Percentiles rank a stretch among this genome's conserved stretches.
Conservation (phyloP, 139 green algal genomes). For the Gonium pectorale region DNA sequence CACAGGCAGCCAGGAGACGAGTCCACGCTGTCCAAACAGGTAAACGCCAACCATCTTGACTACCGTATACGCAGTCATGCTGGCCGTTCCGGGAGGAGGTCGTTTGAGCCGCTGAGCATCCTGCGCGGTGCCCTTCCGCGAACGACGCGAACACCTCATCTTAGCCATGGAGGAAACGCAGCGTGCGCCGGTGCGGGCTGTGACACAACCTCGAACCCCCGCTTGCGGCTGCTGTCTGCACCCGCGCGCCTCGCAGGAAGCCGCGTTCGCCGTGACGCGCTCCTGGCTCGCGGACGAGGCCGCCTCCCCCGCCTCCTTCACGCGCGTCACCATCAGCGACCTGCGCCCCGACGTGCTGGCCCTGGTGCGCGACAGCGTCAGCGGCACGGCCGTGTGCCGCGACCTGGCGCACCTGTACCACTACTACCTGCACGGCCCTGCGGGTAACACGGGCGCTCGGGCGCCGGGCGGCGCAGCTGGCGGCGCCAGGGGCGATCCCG, state of each 20-base stretch:
- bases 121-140: no score
- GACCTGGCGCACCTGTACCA: constrained; percentile 89
- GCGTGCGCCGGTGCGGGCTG: no score
- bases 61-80: no score
- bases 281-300: constrained; percentile 34
- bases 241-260: constrained; percentile 38
- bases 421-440: constrained; percentile 86
- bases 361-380: constrained; percentile 50
- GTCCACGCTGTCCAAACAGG: constrained; percentile 58
- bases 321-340: constrained; percentile 73
- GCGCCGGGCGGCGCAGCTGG: background rate
- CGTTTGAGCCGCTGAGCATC: no score
- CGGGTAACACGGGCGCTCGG: constrained; percentile 60
- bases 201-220: no score
- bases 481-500: background rate
- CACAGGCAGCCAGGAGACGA: constrained; percentile 70
- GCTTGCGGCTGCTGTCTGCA: background rate
- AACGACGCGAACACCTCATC: no score
- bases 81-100: no score
- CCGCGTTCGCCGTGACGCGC: constrained; percentile 40
- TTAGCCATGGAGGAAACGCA: no score
- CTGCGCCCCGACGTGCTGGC: constrained; percentile 62
- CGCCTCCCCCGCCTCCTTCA: constrained; percentile 66
- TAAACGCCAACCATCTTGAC: background rate
- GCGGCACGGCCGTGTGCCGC: constrained; percentile 52